phyloP scores from a whole-genome alignment of 768 basidiomycete genomes.

The Termitomyces sp. region DNA sequence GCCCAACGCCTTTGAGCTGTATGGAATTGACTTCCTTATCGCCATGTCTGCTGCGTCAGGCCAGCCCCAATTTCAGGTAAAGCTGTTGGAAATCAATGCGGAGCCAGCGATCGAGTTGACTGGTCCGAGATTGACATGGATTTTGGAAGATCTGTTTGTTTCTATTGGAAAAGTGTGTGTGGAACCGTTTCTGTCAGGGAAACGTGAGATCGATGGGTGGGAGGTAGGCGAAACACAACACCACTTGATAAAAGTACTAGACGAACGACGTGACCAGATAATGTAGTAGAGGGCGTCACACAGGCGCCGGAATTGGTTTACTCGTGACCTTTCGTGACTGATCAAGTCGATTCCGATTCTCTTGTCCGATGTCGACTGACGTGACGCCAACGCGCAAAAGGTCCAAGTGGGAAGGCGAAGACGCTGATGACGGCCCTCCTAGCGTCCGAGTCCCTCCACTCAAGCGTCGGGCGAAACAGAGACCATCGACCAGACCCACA shows the following conservation, averaged over 20 bases:
- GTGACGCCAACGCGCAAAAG: slow-evolving; percentile 62
- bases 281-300: too few species aligned
- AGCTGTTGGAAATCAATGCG: slow-evolving; percentile 87
- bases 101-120: slow-evolving; percentile 96
- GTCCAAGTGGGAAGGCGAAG: slow-evolving; percentile 65
- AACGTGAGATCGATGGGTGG: slow-evolving; percentile 27
- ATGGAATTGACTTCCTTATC: slow-evolving; percentile 90
- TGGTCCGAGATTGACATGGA: slow-evolving; percentile 74
- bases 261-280: slow-evolving; percentile 24
- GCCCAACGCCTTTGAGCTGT: slow-evolving; percentile 93
- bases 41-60: slow-evolving; percentile 27
- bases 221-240: slow-evolving; percentile 44
- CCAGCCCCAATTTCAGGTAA: slow-evolving; percentile 44
- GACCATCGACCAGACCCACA: slow-evolving; percentile 21
- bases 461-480: slow-evolving; percentile 53
- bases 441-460: slow-evolving; percentile 28
- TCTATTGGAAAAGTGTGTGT: slow-evolving; percentile 66
- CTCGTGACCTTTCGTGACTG: background rate
- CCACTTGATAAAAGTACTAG: slow-evolving; percentile 65
- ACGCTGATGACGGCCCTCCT: slow-evolving; percentile 17
- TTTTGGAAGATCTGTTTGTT: slow-evolving; percentile 76
- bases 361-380: slow-evolving; percentile 20
- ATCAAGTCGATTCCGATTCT: background rate
- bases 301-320: too few species aligned
- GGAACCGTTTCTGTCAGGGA: slow-evolving; percentile 51